A percentile compares a stretch with the other conserved stretches of the same genome.
These are phyloP conservation scores for Cladosporium velox DNA, from an alignment of 2,329 filamentous ascomycete species.

Conservation along the genomic window DNA sequence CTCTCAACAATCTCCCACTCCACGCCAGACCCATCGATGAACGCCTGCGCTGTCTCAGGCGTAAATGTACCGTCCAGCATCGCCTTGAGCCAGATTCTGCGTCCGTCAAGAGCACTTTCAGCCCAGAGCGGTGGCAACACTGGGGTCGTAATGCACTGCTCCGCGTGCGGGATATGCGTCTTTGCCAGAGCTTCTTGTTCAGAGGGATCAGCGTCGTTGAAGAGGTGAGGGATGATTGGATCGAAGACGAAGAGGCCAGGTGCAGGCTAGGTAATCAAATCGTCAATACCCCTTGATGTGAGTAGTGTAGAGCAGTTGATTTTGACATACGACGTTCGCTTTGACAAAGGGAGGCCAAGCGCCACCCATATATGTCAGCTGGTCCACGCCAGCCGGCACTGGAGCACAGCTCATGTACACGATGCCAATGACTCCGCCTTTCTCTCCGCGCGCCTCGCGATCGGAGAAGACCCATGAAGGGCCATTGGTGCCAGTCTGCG, in stretches of 20 bases:
- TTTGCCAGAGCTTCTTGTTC: constrained; percentile 20
- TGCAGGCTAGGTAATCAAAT: neutral
- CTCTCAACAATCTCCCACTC: constrained; percentile 24
- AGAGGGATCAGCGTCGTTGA: constrained; percentile 21
- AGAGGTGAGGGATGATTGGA: constrained; percentile 19
- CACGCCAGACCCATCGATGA: constrained; percentile 21
- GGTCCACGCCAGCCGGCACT: constrained; percentile 19
- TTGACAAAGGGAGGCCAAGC: constrained; percentile 16
- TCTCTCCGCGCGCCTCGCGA: constrained; percentile 18
- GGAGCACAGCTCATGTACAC: constrained; percentile 20
- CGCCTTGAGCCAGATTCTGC: constrained; percentile 23
- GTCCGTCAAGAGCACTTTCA: constrained; percentile 22
- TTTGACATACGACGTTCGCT: constrained; percentile 2
- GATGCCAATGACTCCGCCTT: constrained; percentile 22
- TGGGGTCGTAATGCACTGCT: constrained; percentile 20
- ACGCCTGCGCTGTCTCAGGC: constrained; percentile 18
- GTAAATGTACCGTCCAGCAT: constrained; percentile 22
- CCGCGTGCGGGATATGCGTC: constrained; percentile 21
- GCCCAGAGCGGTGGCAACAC: constrained; percentile 24
- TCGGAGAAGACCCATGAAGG: constrained; percentile 17
- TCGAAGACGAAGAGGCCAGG: constrained; percentile 22
- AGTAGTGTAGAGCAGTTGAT: neutral
- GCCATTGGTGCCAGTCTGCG: constrained; percentile 11
- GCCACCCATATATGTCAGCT: constrained; percentile 21
- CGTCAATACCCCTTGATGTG: neutral